Base-by-base conservation (phyloP, 2,329 filamentous ascomycete species). In the Alternaria burnsii region DNA sequence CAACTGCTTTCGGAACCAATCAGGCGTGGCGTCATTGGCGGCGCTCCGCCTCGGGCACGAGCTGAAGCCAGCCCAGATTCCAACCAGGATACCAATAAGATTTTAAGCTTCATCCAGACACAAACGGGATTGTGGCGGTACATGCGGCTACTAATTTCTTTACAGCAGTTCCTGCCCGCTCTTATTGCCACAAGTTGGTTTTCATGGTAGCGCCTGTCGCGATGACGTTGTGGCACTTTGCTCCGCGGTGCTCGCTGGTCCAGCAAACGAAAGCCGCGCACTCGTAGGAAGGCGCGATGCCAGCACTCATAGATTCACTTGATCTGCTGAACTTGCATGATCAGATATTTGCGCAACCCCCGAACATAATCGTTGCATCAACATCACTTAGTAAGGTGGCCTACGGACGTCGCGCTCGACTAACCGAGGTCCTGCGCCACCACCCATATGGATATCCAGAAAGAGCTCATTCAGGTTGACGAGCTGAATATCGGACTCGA, bases 401-500 rank as follows among this genome's bases (percentile, higher is more conserved):
- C 46, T 26, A 20, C 46, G 32, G 32, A 50, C 46, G 30, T 4
- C 20, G 46, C 42, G 32, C 10, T 9, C 12, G 5, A 55, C 32
- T 32, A 20, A 55, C 22, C 28, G 26, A 42, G 26, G 32, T 14
- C 7, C 24, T 42, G 20, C 43, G 52, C 38, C 22, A 40, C 79
- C 75, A 58, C 14, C 32, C 32, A n/a, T 38, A 40, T 60, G 57
- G 44, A 44, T 41, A 43, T 47, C 14, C 12, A 59, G n/a, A 42
- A 80, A 71, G 24, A 80, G 67, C 16, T 68, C 51, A 14, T 61
- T 4, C 47, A 60, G n/a, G 52, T 66, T 2, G 51, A 63, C 24
- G 51, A 54, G 10, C 7, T 28, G 6, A 12, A 61, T 7, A 62
- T 67, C 32, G 64, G 66, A 5, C 64, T 70, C 30, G 66, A 67